Evolutionary conservation across 2,329 filamentous ascomycete genomes (phyloP).

Genomic region (Magnaporthales sp.): DNA sequence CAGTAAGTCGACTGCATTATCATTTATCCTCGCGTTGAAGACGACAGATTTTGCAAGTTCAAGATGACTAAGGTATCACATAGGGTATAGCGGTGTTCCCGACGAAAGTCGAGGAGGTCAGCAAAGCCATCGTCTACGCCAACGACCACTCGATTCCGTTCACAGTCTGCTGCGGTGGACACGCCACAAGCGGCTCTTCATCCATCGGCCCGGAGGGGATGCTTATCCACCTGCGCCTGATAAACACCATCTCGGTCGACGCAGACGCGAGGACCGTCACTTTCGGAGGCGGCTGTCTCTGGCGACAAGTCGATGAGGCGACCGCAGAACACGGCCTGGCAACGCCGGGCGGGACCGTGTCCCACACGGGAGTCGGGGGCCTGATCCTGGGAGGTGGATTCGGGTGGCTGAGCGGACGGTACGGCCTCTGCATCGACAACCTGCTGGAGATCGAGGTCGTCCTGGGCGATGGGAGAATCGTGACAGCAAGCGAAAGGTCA

Average conservation of each 20-base stretch:
- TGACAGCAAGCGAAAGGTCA: slow-evolving; percentile 30
- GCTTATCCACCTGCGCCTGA: slow-evolving; percentile 43
- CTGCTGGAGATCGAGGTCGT: slow-evolving; percentile 30
- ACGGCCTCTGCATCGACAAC: slow-evolving; percentile 40
- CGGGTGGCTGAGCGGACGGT: slow-evolving; percentile 42
- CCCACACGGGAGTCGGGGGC: slow-evolving; percentile 53
- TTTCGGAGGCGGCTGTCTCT: slow-evolving; percentile 41
- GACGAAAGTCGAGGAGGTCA: slow-evolving; percentile 28
- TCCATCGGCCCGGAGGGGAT: slow-evolving; percentile 39
- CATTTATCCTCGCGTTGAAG: not conserved
- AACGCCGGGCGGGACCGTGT: slow-evolving; percentile 53
- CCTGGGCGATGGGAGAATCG: slow-evolving; percentile 25
- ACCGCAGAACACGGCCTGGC: slow-evolving; percentile 42
- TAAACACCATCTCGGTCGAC: slow-evolving; percentile 42
- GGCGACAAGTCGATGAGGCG: slow-evolving; percentile 45
- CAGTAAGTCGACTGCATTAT: not conserved
- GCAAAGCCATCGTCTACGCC: slow-evolving; percentile 33
- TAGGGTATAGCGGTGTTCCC: slow-evolving; percentile 28
- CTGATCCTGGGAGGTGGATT: slow-evolving; percentile 50
- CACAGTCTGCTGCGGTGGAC: slow-evolving; percentile 45
- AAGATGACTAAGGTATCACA: not conserved
- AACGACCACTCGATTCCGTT: slow-evolving; percentile 34
- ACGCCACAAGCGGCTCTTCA: slow-evolving; percentile 42
- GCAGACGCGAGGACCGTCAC: slow-evolving; percentile 31
- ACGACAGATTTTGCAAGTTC: no score